Conservation (phyloP, 78 protist genomes). For the Thecamonas trahens region DNA sequence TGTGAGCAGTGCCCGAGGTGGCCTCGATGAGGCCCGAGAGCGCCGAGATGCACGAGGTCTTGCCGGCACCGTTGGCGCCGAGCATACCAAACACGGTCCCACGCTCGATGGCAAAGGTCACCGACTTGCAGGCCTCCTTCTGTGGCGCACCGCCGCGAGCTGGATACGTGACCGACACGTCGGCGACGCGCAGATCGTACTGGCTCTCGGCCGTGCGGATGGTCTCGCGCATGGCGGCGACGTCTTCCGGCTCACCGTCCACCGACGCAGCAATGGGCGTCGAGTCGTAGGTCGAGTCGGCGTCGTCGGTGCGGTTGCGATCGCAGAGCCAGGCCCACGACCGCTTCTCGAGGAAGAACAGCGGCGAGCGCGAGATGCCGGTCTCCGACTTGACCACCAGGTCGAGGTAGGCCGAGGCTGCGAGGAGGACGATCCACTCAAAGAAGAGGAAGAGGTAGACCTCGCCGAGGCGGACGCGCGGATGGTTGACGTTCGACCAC, state of each 20-base stretch:
- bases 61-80: conserved; percentile 85
- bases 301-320: too few relatives aligned
- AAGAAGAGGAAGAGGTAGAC: conserved; percentile 1
- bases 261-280: too few relatives aligned
- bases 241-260: too few relatives aligned
- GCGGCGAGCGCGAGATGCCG: neutral
- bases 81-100: conserved; percentile 57
- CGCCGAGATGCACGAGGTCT: conserved; percentile 36
- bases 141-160: too few relatives aligned
- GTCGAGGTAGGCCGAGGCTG: neutral
- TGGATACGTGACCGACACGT: too few relatives aligned
- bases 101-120: conserved; percentile 6
- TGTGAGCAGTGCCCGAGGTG: conserved; percentile 44
- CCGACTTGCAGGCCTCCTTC: too few relatives aligned
- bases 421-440: neutral
- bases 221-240: too few relatives aligned
- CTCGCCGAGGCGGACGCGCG: conserved; percentile 12
- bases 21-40: conserved; percentile 51
- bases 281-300: too few relatives aligned
- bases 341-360: neutral
- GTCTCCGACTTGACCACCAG: neutral
- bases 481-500: neutral
- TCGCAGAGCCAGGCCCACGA: neutral
- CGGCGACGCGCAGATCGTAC: too few relatives aligned
- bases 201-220: too few relatives aligned